Conservation (phyloP, 352 stramenopile genomes). For the Phytophthora vignae region DNA sequence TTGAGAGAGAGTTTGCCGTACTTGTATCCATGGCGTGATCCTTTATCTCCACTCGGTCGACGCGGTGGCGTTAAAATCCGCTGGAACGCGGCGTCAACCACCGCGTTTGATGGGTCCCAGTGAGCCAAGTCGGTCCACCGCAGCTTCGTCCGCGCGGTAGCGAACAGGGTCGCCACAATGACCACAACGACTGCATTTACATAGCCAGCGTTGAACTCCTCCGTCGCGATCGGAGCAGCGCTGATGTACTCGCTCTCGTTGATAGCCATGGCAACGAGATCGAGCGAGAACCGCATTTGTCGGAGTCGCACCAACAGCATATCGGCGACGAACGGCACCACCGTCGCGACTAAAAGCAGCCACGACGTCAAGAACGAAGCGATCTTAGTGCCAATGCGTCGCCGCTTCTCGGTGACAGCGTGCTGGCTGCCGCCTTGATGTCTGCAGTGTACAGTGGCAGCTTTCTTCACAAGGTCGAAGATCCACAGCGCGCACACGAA, state of each 20-base stretch:
- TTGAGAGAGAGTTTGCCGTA: not conserved
- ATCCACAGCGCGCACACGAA: not conserved
- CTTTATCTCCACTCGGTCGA: not conserved
- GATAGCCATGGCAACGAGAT: constrained; percentile 39
- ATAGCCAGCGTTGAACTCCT: constrained; percentile 19
- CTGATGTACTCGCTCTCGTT: constrained; percentile 31
- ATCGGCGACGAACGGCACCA: constrained; percentile 37
- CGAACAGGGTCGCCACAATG: constrained; percentile 8
- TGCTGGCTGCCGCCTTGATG: not conserved
- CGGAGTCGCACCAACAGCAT: constrained; percentile 38
- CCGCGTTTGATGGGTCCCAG: constrained; percentile 21
- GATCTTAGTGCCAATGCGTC: not conserved
- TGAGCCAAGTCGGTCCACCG: constrained; percentile 27
- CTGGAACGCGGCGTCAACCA: not conserved
- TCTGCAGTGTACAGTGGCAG: not conserved
- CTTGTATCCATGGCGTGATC: not conserved
- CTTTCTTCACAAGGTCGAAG: constrained; percentile 5
- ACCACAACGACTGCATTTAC: constrained; percentile 15
- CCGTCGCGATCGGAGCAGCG: constrained; percentile 30
- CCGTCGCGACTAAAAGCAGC: constrained; percentile 5
- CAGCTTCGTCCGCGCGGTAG: constrained; percentile 17
- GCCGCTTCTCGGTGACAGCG: not conserved
- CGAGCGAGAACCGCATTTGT: constrained; percentile 44
- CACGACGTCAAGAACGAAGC: constrained; percentile 11
- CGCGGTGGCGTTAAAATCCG: not conserved